phyloP scores from a whole-genome alignment of 176 grass and related monocot genomes.

The Oryza longistaminata region DNA sequence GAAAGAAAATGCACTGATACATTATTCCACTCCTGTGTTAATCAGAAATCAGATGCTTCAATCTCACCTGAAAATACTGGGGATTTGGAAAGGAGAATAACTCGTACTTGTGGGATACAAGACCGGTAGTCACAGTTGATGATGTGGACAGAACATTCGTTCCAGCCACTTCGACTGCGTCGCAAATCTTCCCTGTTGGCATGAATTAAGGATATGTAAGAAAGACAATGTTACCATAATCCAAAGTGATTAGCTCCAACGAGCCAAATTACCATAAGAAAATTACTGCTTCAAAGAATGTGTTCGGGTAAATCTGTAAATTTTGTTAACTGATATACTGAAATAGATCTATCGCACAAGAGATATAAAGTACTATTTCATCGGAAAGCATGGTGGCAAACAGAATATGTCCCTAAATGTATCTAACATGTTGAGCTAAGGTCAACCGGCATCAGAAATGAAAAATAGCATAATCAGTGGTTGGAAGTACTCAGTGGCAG shows the following conservation, averaged over 20 bases:
- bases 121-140: conserved; percentile 72
- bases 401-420: not conserved
- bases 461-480: not conserved
- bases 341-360: not conserved
- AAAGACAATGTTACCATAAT: not conserved
- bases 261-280: not conserved
- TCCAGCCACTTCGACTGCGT: conserved; percentile 78
- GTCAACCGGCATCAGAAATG: not conserved
- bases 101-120: conserved; percentile 74
- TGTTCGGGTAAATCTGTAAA: not conserved
- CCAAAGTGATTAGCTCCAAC: not conserved
- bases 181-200: conserved; percentile 69
- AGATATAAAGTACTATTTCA: not conserved
- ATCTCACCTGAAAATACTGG: too few species aligned
- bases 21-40: too few species aligned
- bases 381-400: not conserved
- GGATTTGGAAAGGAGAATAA: not conserved
- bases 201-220: not conserved
- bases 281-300: not conserved
- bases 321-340: not conserved
- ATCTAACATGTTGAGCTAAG: not conserved
- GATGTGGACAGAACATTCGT: conserved; percentile 89
- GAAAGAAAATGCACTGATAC: too few species aligned
- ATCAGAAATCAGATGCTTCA: too few species aligned
- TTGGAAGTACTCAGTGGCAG: not conserved